Percentiles rank a stretch among this genome's conserved stretches.
phyloP scores from a whole-genome alignment of 164 flowering plant genomes.

The Umbilicus rupestris region DNA sequence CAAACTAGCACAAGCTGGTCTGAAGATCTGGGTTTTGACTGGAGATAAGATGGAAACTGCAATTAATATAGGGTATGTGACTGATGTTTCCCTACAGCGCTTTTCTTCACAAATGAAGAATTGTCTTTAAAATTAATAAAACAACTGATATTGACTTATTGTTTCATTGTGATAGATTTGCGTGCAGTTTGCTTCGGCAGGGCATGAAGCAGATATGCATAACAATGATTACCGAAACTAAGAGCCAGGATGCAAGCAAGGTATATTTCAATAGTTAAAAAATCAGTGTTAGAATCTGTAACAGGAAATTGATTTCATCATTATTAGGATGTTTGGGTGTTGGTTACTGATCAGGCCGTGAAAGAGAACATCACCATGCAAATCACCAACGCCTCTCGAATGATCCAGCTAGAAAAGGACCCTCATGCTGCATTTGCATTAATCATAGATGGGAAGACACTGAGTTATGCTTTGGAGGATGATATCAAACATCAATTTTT shows the following conservation, averaged over 20 bases:
- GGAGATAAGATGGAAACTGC: conserved; percentile 70
- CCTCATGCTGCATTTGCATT: conserved; percentile 28
- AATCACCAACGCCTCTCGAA: background rate
- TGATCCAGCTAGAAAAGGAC: conserved; percentile 3
- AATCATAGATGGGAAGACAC: conserved; percentile 57
- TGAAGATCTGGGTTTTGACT: conserved; percentile 57
- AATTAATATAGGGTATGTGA: conserved; percentile 45
- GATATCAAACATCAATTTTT: conserved; percentile 44
- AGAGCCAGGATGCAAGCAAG: conserved; percentile 22
- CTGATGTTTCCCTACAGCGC: background rate
- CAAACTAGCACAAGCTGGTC: conserved; percentile 62
- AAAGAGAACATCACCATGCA: background rate
- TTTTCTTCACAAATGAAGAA: background rate
- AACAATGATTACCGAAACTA: conserved; percentile 22
- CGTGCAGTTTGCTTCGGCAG: conserved; percentile 54
- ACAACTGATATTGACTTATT: background rate
- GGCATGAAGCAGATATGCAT: conserved; percentile 43
- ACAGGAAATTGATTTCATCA: background rate
- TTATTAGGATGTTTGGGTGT: background rate
- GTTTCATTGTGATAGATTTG: conserved; percentile 21
- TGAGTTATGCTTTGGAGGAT: conserved; percentile 31
- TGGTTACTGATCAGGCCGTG: conserved; percentile 4
- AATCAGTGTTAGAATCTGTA: background rate
- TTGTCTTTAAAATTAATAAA: background rate
- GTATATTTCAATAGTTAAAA: conserved; percentile 12